Conservation (phyloP, 306 rosid genomes). For the Arachis stenosperma region DNA sequence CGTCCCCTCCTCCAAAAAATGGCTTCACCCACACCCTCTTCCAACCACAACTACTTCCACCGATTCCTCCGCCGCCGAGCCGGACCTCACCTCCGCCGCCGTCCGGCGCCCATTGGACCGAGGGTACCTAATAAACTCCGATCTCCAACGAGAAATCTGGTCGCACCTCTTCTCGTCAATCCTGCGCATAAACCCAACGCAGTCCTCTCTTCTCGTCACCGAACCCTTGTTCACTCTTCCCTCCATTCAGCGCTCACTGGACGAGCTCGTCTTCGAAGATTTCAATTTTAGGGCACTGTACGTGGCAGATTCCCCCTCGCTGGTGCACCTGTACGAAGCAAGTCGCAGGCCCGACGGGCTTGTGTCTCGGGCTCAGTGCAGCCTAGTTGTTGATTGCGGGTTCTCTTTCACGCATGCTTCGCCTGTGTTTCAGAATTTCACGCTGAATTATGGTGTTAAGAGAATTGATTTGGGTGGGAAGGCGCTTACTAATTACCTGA, state of each 20-base stretch:
- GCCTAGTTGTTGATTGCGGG: conserved; percentile 91
- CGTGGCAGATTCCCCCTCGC: conserved; percentile 73
- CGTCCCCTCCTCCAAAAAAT: conserved; percentile 75
- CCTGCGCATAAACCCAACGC: conserved; percentile 64
- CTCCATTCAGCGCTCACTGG: conserved; percentile 76
- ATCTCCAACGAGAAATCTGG: conserved; percentile 96
- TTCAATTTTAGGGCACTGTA: conserved; percentile 73
- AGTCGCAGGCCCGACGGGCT: conserved; percentile 63
- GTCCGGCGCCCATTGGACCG: conserved; percentile 93
- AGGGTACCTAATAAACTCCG: conserved; percentile 87
- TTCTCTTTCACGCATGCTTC: conserved; percentile 91
- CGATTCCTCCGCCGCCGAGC: conserved; percentile 29
- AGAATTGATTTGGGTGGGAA: conserved; percentile 91
- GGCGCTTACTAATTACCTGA: conserved; percentile 84
- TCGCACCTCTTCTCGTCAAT: conserved; percentile 73
- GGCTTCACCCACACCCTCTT: conserved; percentile 71
- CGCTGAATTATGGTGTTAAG: conserved; percentile 72
- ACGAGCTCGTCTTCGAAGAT: conserved; percentile 90
- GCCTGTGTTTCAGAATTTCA: conserved; percentile 87
- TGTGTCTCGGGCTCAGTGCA: conserved; percentile 76
- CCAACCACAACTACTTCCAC: conserved; percentile 25
- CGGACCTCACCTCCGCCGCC: conserved; percentile 89
- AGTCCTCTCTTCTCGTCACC: conserved; percentile 78
- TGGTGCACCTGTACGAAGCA: conserved; percentile 85
- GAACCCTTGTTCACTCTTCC: conserved; percentile 90